Percentiles rank a stretch among this genome's conserved stretches.
These are phyloP conservation scores for Erysimum cheiranthoides DNA, from an alignment of 345 rosid genomes.

Conservation along the genomic window DNA sequence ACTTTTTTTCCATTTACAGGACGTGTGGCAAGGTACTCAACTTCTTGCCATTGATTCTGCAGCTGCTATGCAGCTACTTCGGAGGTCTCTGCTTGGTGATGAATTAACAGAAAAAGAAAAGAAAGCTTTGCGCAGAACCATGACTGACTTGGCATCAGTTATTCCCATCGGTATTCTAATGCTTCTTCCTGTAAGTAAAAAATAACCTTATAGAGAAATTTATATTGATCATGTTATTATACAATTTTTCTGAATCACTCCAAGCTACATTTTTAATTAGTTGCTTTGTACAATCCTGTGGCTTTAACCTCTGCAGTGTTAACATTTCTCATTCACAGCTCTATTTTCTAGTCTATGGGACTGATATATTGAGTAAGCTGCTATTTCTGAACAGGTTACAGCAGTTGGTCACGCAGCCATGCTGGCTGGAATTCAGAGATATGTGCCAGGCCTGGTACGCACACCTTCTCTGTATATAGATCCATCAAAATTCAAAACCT, in stretches of 20 bases:
- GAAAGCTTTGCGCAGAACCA: slow-evolving; percentile 79
- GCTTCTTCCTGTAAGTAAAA: slow-evolving; percentile 95
- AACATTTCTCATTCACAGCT: slow-evolving; percentile 25
- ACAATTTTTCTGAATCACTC: slow-evolving; percentile 1
- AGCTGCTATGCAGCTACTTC: slow-evolving; percentile 76
- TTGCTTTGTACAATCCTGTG: slow-evolving; percentile 26
- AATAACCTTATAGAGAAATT: slow-evolving; percentile 17
- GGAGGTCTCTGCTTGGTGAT: slow-evolving; percentile 80
- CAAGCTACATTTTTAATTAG: slow-evolving; percentile 20
- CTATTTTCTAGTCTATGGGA: neutral
- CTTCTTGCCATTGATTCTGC: slow-evolving; percentile 91
- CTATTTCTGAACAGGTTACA: slow-evolving; percentile 75
- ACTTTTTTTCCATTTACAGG: slow-evolving; percentile 53
- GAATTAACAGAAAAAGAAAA: slow-evolving; percentile 86
- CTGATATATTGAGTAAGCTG: slow-evolving; percentile 16
- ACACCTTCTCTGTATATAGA: slow-evolving; percentile 29
- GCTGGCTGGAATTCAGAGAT: slow-evolving; percentile 94
- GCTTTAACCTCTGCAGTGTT: slow-evolving; percentile 15
- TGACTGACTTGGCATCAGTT: slow-evolving; percentile 96
- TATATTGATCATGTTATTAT: neutral
- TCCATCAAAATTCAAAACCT: slow-evolving; percentile 7
- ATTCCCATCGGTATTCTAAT: slow-evolving; percentile 89
- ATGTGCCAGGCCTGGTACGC: slow-evolving; percentile 82
- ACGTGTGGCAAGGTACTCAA: slow-evolving; percentile 97
- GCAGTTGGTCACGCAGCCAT: slow-evolving; percentile 99